Evolutionary conservation across 176 grass and related monocot genomes (phyloP), one percentile per base, ranked within the genome.

Genomic region (Eragrostis curvula): DNA sequence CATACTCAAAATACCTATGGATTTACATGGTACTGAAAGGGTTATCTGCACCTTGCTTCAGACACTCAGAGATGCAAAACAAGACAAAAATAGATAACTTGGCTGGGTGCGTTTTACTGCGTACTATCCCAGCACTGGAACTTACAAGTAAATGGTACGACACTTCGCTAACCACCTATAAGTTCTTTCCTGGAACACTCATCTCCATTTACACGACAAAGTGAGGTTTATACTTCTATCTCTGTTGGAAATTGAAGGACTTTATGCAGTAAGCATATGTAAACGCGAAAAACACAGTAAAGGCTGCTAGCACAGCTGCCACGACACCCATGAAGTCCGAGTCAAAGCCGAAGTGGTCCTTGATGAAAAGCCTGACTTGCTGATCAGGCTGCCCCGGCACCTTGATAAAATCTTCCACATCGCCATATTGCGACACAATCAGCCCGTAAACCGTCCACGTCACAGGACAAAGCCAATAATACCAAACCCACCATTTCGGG

Each of bases 391-490:
- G 74, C 56, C 92, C 80, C 78, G 87, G 86, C 28, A 91, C 88
- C 48, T 47, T 69, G 80, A 91, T 91, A 4, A 24, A 5, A 55
- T 84, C 76, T 12, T 90, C 81, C 48, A 87, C 43, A 70, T 97
- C 95, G 42, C 95, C 95, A 15, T 92, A 97, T 21, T 97, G 95
- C 1, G 92, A 88, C 27, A 87, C 85, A 57, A 97, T 78, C 47
- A 97, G 79, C 24, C 95, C 95, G 50, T 97, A 97, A 28, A 97
- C 80, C 11, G 92, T 94, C 90, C 90, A 97, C 73, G 90, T 80
- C 56, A 94, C 61, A 0, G 92, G 92, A 49, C 76, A 91, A 56
- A 91, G 43, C 89, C 92, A 94, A 53, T 90, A 94, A 73, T 97
- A 97, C 90, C 88, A 97, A 64, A 84, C 74, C 92, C 95, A 97